Evolutionary conservation across 1,139 yeast species (phyloP).

Genomic region (Suhomyces wounanorum): DNA sequence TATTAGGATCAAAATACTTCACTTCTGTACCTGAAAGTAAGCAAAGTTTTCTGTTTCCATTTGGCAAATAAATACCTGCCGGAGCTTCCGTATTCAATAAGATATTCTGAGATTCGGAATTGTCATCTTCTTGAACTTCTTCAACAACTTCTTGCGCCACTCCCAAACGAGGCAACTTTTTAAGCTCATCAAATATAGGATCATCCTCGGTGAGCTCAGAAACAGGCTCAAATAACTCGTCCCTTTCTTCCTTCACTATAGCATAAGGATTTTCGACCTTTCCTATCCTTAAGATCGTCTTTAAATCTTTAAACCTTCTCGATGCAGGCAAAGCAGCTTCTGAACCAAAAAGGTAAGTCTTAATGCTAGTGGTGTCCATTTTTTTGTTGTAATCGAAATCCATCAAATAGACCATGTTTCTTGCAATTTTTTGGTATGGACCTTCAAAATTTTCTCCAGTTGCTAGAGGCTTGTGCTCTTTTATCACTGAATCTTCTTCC

Average conservation of each 20-base stretch:
- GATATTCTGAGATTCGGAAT: constrained; percentile 47
- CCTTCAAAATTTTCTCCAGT: constrained; percentile 52
- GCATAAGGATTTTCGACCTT: constrained; percentile 46
- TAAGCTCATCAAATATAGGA: constrained; percentile 50
- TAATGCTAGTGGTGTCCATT: constrained; percentile 29
- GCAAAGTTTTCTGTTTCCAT: constrained; percentile 70
- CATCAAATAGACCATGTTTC: constrained; percentile 50
- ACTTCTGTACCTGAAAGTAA: constrained; percentile 79
- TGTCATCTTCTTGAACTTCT: constrained; percentile 39
- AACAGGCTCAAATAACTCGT: constrained; percentile 37
- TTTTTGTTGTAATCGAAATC: constrained; percentile 42
- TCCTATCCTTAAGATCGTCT: constrained; percentile 55
- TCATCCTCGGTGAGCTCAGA: constrained; percentile 40
- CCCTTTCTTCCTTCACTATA: constrained; percentile 37
- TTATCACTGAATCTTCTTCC: background rate
- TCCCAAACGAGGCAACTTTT: constrained; percentile 65
- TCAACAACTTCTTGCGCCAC: constrained; percentile 54
- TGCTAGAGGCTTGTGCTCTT: constrained; percentile 1
- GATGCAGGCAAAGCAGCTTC: constrained; percentile 56
- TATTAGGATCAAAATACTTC: constrained; percentile 81
- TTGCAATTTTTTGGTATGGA: constrained; percentile 60
- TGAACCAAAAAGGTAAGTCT: constrained; percentile 57
- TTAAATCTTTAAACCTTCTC: constrained; percentile 55
- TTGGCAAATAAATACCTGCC: constrained; percentile 71
- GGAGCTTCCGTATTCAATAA: constrained; percentile 67